Evolutionary conservation across 1,284 basidiomycete genomes (phyloP).

Genomic region (Moesziomyces antarcticus): DNA sequence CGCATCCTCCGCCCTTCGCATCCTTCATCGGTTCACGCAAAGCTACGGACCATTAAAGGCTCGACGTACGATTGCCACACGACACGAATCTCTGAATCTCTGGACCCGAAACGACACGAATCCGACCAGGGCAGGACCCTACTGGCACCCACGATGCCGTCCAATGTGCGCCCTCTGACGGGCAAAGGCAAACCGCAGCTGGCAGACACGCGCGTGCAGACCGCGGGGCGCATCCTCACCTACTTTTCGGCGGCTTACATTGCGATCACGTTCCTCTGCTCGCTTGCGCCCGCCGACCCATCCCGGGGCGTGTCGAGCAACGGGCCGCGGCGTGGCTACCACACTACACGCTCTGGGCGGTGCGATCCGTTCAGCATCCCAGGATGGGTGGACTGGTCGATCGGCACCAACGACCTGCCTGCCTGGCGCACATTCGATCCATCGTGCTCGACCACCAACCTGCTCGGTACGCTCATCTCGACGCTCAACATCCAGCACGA

Average conservation of each 20-base stretch:
- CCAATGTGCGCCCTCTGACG: slow-evolving; percentile 45
- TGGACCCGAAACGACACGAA: too few relatives aligned
- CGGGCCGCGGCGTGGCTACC: slow-evolving; percentile 19
- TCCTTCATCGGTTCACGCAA: too few relatives aligned
- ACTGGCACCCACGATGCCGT: slow-evolving; percentile 21
- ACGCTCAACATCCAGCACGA: slow-evolving; percentile 25
- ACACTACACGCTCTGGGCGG: slow-evolving; percentile 10
- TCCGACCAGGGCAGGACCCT: not conserved
- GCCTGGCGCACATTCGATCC: slow-evolving; percentile 56
- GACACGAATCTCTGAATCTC: not conserved
- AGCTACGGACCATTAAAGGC: too few relatives aligned
- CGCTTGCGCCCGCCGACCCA: slow-evolving; percentile 12
- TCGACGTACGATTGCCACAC: not conserved
- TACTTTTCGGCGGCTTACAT: slow-evolving; percentile 37
- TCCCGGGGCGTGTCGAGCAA: not conserved
- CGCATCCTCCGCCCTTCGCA: too few relatives aligned
- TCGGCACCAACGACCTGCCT: slow-evolving; percentile 39
- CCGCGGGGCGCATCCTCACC: slow-evolving; percentile 21
- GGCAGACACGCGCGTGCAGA: slow-evolving; percentile 17
- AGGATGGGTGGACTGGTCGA: slow-evolving; percentile 52
- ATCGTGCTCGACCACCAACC: slow-evolving; percentile 39
- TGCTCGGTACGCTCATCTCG: slow-evolving; percentile 42
- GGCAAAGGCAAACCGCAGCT: slow-evolving; percentile 22
- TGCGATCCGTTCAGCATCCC: slow-evolving; percentile 56
- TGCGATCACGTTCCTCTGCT: slow-evolving; percentile 31